Base-by-base conservation (phyloP, 129 eudicot genomes). In the Pseudognaphalium luteoalbum region DNA sequence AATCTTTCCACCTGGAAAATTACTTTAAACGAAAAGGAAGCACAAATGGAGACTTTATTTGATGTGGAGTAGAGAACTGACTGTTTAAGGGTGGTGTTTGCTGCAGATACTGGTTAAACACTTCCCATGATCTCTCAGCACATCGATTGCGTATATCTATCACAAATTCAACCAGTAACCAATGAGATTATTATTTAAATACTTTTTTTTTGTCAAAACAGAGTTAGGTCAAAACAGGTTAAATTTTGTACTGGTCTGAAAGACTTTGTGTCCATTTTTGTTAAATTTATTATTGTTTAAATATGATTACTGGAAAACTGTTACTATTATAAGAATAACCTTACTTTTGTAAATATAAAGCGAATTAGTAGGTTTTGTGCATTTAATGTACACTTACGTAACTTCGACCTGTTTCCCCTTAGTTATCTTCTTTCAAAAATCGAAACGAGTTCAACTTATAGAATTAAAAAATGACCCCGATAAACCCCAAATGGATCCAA, bases 71-170 rank as follows among this genome's bases (percentile, higher is more conserved):
- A 66, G 15, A 67, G 47, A 6, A 68, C 88, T 71, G 12, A 90
- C 96, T 88, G 51, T 87, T 90, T 32, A 90, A 88, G 70, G 90
- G 88, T 17, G 83, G 85, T 73, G 92, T 85, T 80, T 90, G 81
- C 80, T 85, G 78, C 32, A 90, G 76, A 79, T 54, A 85, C 56
- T 59, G 71, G 63, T 83, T 79, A 67, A 90, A 90, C 5, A 78
- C 83, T 28, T 90, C 96, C 96, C 96, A 90, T 6, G 92, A 90
- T 70, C 75, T 79, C 54, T 83, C 84, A 20, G 96, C 96, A 83
- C 69, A 83, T 34, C 67, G 80, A 64, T 90, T 81, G 47, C 90
- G 88, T 66, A 87, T 72, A 66, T 85, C 96, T 89, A 78, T 30
- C 59, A 81, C 58, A n/a, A 63, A 30, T 63, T 30, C 34, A 25